Conservation (phyloP, 1,139 yeast species). For the Kazachstania sp. region DNA sequence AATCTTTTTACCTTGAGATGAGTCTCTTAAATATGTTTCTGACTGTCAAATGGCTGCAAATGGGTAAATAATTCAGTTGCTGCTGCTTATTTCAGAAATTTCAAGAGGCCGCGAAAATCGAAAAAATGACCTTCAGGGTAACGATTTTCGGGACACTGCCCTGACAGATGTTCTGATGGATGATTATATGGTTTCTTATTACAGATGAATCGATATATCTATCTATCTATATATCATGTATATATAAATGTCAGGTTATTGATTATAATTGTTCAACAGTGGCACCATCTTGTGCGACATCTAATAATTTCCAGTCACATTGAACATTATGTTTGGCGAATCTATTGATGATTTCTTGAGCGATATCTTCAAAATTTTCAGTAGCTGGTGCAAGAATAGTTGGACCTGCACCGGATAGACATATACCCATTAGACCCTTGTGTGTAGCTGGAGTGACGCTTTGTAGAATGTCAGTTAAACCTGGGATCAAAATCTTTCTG, state of each 20-base stretch:
- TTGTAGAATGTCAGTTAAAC: constrained; percentile 71
- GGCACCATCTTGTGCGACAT: constrained; percentile 86
- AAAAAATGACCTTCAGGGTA: not conserved
- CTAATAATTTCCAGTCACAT: constrained; percentile 77
- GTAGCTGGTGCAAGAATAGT: constrained; percentile 92
- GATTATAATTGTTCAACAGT: constrained; percentile 26
- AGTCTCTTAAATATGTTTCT: too few relatives aligned
- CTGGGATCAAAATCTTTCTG: constrained; percentile 84
- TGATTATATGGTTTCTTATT: too few relatives aligned
- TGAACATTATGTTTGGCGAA: constrained; percentile 59
- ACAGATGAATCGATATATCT: not conserved
- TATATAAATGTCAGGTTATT: not conserved
- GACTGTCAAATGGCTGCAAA: too few relatives aligned
- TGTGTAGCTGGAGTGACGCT: constrained; percentile 74
- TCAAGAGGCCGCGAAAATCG: too few relatives aligned
- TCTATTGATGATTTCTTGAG: constrained; percentile 59
- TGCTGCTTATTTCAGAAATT: too few relatives aligned
- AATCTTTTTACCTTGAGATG: too few relatives aligned
- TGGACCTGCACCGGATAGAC: constrained; percentile 97
- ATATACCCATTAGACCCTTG: constrained; percentile 84
- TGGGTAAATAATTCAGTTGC: too few relatives aligned
- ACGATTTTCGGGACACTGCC: too few relatives aligned
- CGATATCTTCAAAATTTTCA: constrained; percentile 75
- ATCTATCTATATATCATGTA: too few relatives aligned
- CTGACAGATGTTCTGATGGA: too few relatives aligned